Percentiles rank a stretch among this genome's conserved stretches.
These are phyloP conservation scores for Schizothecium vesticola DNA, from an alignment of 495 filamentous ascomycete genomes.

Conservation along the genomic window DNA sequence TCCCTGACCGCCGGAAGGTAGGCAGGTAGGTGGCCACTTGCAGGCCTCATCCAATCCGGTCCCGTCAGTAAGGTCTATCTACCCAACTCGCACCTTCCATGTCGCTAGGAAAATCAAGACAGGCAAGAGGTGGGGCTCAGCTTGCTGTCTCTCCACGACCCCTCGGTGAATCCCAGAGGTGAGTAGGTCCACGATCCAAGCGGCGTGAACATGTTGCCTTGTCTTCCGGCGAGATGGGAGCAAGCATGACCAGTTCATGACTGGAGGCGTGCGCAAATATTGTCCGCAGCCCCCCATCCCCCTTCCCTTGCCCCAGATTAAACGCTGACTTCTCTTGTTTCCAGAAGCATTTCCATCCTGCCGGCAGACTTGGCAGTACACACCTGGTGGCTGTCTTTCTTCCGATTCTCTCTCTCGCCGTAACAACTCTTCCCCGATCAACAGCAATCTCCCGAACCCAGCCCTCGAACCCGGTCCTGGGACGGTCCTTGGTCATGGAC, in stretches of 20 bases:
- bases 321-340: background rate
- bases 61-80: too few species aligned
- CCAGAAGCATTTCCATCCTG: background rate
- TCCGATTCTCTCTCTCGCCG: background rate
- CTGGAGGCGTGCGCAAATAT: background rate
- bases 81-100: too few species aligned
- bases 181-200: too few species aligned
- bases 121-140: too few species aligned
- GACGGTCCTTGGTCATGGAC: background rate
- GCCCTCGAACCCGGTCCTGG: background rate
- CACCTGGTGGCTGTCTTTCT: background rate
- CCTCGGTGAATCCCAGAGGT: too few species aligned
- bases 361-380: background rate
- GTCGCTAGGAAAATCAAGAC: too few species aligned
- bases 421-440: background rate
- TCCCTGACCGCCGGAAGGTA: too few species aligned
- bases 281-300: background rate
- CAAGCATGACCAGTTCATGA: background rate
- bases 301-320: background rate
- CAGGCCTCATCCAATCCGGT: too few species aligned
- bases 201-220: background rate
- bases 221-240: background rate
- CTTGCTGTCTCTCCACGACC: too few species aligned
- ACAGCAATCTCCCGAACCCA: background rate
- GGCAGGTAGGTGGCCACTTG: too few species aligned